A percentile compares a stretch with the other conserved stretches of the same genome.
Evolutionary conservation across 257 asterid genomes (phyloP).

Genomic region (Apocynum venetum): DNA sequence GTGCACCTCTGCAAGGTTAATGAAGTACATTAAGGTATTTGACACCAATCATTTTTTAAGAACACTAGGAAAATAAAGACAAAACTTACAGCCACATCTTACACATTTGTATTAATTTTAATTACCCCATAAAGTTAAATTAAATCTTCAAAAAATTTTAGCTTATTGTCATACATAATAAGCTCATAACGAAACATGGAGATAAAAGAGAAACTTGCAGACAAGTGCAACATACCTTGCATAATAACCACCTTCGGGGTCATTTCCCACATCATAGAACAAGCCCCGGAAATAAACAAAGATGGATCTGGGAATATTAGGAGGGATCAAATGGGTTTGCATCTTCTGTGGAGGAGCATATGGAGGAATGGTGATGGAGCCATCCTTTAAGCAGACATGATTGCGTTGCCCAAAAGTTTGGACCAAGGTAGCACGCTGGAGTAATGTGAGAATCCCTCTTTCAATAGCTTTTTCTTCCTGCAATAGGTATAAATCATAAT

Average conservation of each 20-base stretch:
- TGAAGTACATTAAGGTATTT: background rate
- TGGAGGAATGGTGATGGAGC: slow-evolving; percentile 81
- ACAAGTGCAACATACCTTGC: slow-evolving; percentile 46
- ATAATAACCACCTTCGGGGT: slow-evolving; percentile 91
- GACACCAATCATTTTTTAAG: background rate
- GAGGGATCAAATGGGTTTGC: slow-evolving; percentile 83
- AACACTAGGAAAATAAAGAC: background rate
- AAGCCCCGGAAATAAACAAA: slow-evolving; percentile 89
- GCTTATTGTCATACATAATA: background rate
- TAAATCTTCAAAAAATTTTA: background rate
- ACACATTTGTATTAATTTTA: background rate
- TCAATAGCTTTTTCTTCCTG: slow-evolving; percentile 95
- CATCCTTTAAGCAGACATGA: slow-evolving; percentile 82
- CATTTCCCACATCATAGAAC: slow-evolving; percentile 78
- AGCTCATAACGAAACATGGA: background rate
- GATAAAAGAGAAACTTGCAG: background rate
- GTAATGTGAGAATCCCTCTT: slow-evolving; percentile 80
- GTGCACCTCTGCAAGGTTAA: slow-evolving; percentile 65
- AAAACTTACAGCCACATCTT: background rate
- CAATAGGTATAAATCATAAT: slow-evolving; percentile 2
- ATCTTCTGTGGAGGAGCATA: slow-evolving; percentile 94
- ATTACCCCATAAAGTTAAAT: background rate
- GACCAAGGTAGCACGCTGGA: slow-evolving; percentile 80
- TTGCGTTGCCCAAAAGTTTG: slow-evolving; percentile 91
- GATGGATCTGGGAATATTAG: slow-evolving; percentile 81